A percentile compares a stretch with the other conserved stretches of the same genome.
Conservation (phyloP, 305 asterid species). For the Plantago coronopus region DNA sequence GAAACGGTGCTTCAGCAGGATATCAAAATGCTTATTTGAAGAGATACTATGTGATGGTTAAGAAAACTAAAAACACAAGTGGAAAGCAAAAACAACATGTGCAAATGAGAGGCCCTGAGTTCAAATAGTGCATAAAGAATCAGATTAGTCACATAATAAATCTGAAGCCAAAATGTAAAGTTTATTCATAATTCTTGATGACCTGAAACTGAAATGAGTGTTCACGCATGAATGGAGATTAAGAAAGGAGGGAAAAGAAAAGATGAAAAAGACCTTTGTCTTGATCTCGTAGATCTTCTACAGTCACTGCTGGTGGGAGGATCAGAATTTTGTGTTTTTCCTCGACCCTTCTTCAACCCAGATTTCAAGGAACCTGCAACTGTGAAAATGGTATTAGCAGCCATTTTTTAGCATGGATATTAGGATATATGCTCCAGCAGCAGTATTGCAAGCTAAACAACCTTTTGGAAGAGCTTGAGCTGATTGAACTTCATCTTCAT, state of each 20-base stretch:
- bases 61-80: too few species aligned
- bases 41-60: too few species aligned
- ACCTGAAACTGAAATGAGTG: too few species aligned
- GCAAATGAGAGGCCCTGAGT: too few species aligned
- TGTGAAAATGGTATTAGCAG: conserved; percentile 7
- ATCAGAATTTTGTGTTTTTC: conserved; percentile 27
- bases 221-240: too few species aligned
- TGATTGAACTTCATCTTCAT: conserved; percentile 68
- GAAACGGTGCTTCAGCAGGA: too few species aligned
- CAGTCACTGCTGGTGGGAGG: conserved; percentile 25
- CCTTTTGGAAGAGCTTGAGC: conserved; percentile 42
- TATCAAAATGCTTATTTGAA: too few species aligned
- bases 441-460: conserved; percentile 22
- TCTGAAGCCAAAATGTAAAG: too few species aligned
- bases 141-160: too few species aligned
- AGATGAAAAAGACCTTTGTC: conserved; percentile 38
- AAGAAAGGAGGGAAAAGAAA: conserved; percentile 5
- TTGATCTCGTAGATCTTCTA: conserved; percentile 46
- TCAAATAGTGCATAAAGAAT: too few species aligned
- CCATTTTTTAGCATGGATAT: background rate
- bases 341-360: conserved; percentile 39
- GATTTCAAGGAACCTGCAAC: conserved; percentile 59
- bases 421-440: conserved; percentile 8
- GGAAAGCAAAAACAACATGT: too few species aligned
- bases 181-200: too few species aligned